Base-by-base conservation (phyloP, 2,329 filamentous ascomycete species). In the Bipolaris cookei region DNA sequence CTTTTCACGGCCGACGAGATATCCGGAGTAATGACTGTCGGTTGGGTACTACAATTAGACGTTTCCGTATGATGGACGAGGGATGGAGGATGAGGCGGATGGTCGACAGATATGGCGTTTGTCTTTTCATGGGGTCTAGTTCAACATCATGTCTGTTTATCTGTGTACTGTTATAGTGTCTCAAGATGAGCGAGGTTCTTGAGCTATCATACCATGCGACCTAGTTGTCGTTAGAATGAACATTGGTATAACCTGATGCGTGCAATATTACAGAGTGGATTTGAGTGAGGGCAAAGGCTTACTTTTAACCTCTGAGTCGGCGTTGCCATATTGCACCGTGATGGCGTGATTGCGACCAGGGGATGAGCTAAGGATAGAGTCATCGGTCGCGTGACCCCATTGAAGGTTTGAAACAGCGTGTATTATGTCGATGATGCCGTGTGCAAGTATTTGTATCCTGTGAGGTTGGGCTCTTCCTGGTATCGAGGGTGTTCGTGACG, bases 1-100 rank as follows among this genome's bases (percentile, higher is more conserved):
- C 61, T 58, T 57, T 43, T 63, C 54, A 72, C 66, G 66, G 69
- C 68, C 67, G 61, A 63, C 52, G 62, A 66, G 61, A 66, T 65
- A 64, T 66, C 61, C 59, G 54, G 49, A 45, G 21, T 69, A 61
- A 70, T 68, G 67, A 67, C 54, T 63, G 59, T 57, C 49, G 43
- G 56, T 56, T 48, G 35, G 47, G 44, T 20, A 42, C 14, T 25
- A 41, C 37, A 35, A 49, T 35, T 62, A 53, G 53, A 54, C 46
- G 47, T 14, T 38, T 47, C 47, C 47, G 52, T 38, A 53, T 38
- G 50, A 51, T 50, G 43, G 53, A 49, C 54, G 54, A 59, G 48
- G 41, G 23, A 44, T 43, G 51, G 53, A 51, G 53, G 56, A 38
- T 8, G 56, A 56, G 56, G 60, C 45, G 14, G 37, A 30, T 52